Evolutionary conservation across 176 grass and related monocot genomes (phyloP), one percentile per base, ranked within the genome.

Genomic region (Carex myosuroides): DNA sequence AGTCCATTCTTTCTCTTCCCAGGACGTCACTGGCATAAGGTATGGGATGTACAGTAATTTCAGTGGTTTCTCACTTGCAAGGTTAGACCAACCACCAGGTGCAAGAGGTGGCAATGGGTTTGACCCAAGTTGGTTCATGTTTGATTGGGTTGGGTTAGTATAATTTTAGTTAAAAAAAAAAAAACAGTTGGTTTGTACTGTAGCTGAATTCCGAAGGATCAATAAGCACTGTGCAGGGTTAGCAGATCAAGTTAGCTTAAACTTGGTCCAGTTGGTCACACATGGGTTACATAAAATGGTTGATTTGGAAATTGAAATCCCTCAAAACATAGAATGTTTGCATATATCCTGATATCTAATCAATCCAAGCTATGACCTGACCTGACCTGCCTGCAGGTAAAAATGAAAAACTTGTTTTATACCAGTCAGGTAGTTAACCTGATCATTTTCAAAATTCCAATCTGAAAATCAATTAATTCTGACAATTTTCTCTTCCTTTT

Each of bases 1-100:
- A 95, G 89, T 85, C 96, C 91, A 61, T 98, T 95, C 87, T 98
- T 98, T 80, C 96, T 98, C 81, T 95, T 92, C 17, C 92, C 96
- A 80, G 91, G 96, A 82, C 80, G 92, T 1, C 93, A 98, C 86
- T 98, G 96, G 92, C 90, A 92, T 12, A 81, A 94, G 85, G 94
- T 97, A 90, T 84, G 76, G 56, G 42, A 32, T 55, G 13, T 29
- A 75, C 22, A 76, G 1, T 30, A 32, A 76, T 26, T 76, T 13
- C 13, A 30, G 9, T 29, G 3, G n/a, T 55, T 55, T 48, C 9
- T 39, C 37, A 4, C 37, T 39, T 39, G 37, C 37, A 39, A 39
- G 37, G 37, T 39, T 39, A 39, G 37, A 6, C 37, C 37, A 39
- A 39, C 37, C 5, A 0, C 37, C 37, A 39, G 5, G 37, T 39